These are phyloP conservation scores for Mallotus japonicus DNA, from an alignment of 441 rosid genomes.

Conservation along the genomic window DNA sequence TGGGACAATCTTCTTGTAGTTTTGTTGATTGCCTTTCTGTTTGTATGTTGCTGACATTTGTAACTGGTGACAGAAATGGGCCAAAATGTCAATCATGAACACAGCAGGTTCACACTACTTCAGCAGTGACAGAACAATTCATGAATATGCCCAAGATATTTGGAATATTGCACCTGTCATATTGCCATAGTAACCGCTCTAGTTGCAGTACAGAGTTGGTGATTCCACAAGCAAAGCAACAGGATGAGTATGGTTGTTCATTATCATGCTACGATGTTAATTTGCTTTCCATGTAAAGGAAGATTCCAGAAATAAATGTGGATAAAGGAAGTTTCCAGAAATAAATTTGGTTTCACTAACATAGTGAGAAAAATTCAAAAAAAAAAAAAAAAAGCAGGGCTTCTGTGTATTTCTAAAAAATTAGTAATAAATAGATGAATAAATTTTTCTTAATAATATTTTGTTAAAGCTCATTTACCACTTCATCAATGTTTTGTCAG, in stretches of 20 bases:
- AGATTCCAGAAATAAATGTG: background rate
- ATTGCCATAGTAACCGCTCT: slow-evolving; percentile 36
- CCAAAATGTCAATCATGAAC: slow-evolving; percentile 86
- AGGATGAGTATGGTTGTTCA: background rate
- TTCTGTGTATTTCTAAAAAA: background rate
- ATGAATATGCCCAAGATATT: slow-evolving; percentile 77
- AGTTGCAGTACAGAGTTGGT: background rate
- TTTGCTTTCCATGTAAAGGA: background rate
- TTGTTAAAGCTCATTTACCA: too few relatives aligned
- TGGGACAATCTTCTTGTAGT: background rate
- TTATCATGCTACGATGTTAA: background rate
- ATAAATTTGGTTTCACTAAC: slow-evolving; percentile 4
- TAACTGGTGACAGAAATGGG: slow-evolving; percentile 63
- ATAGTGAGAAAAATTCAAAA: too few relatives aligned
- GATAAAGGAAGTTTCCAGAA: background rate
- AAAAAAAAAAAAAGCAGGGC: too few relatives aligned
- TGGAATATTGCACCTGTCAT: slow-evolving; percentile 70
- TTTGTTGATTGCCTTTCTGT: background rate
- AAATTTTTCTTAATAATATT: background rate
- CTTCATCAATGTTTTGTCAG: too few relatives aligned
- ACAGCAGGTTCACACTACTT: slow-evolving; percentile 87
- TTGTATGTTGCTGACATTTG: slow-evolving; percentile 10
- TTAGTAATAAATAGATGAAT: background rate
- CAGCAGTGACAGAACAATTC: slow-evolving; percentile 95
- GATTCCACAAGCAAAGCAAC: background rate